phyloP scores from a whole-genome alignment of 345 rosid genomes.

The Bruguiera gymnorhiza region DNA sequence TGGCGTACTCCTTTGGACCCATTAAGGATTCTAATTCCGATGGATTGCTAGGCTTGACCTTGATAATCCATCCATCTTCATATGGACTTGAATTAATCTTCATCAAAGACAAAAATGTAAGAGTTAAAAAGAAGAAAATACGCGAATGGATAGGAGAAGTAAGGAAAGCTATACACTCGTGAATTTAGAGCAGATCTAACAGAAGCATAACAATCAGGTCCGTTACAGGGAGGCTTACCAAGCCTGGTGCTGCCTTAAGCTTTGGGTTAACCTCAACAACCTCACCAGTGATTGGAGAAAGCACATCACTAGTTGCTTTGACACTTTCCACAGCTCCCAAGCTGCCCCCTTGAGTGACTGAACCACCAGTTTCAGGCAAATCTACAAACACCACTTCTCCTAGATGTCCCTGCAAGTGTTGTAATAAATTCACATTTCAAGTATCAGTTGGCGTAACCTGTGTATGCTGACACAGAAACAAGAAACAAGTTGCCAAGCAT shows the following conservation, averaged over 20 bases:
- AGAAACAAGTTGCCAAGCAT: too few relatives aligned
- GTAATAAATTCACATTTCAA: not conserved
- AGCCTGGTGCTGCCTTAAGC: conserved; percentile 71
- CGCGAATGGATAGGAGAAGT: too few relatives aligned
- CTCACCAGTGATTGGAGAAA: conserved; percentile 85
- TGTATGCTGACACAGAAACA: not conserved
- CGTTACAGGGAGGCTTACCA: conserved; percentile 35
- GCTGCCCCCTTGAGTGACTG: conserved; percentile 55
- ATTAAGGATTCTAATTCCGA: conserved; percentile 69
- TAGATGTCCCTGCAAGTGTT: conserved; percentile 61
- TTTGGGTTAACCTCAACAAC: conserved; percentile 72
- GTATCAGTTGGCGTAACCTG: too few relatives aligned
- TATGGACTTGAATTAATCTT: conserved; percentile 89
- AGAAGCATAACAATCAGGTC: not conserved
- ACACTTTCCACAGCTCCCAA: conserved; percentile 98
- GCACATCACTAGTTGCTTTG: conserved; percentile 90
- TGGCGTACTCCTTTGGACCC: conserved; percentile 77
- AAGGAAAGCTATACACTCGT: not conserved
- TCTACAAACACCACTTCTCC: conserved; percentile 98
- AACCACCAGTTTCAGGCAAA: conserved; percentile 59
- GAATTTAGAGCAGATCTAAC: too few relatives aligned
- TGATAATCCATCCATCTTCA: conserved; percentile 98
- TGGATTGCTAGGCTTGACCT: conserved; percentile 84
- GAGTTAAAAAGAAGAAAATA: not conserved
- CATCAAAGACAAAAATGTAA: not conserved